Percentiles rank a stretch among this genome's conserved stretches.
These are phyloP conservation scores for Alternaria metachromatica DNA, from an alignment of 2,329 filamentous ascomycete genomes.

Conservation along the genomic window DNA sequence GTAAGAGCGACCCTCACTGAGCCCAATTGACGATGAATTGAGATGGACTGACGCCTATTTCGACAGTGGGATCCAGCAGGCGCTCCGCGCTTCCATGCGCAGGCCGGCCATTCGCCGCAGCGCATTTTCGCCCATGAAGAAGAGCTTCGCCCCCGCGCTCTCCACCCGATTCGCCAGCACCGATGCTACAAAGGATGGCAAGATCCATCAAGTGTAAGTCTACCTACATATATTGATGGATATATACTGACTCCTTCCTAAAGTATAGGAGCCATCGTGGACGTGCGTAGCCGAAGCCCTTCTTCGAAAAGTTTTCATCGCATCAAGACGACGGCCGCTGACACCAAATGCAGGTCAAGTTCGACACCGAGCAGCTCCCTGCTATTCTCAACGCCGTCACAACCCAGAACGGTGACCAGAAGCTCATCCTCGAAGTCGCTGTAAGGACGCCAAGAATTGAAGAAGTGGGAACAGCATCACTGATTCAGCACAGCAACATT, in stretches of 20 bases:
- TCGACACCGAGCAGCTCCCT: constrained; percentile 91
- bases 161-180: constrained; percentile 68
- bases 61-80: constrained; percentile 69
- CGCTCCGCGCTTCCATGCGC: constrained; percentile 66
- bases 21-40: constrained; percentile 48
- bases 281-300: too few species aligned
- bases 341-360: constrained; percentile 79
- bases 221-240: too few species aligned
- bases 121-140: constrained; percentile 64
- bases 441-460: constrained; percentile 64
- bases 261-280: too few species aligned
- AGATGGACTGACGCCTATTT: constrained; percentile 43
- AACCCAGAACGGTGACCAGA: constrained; percentile 89
- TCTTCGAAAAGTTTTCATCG: too few species aligned
- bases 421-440: constrained; percentile 94
- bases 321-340: constrained; percentile 38
- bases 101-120: constrained; percentile 60
- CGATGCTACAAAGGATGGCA: constrained; percentile 64
- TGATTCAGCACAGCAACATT: constrained; percentile 78
- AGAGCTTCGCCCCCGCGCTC: constrained; percentile 65
- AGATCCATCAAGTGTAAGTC: constrained; percentile 70
- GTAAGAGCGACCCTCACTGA: constrained; percentile 48
- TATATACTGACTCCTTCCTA: too few species aligned
- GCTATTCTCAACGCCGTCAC: constrained; percentile 96
- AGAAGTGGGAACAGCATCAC: constrained; percentile 28